Conservation (phyloP, 1,284 basidiomycete genomes). For the Puccinia brachypodii region DNA sequence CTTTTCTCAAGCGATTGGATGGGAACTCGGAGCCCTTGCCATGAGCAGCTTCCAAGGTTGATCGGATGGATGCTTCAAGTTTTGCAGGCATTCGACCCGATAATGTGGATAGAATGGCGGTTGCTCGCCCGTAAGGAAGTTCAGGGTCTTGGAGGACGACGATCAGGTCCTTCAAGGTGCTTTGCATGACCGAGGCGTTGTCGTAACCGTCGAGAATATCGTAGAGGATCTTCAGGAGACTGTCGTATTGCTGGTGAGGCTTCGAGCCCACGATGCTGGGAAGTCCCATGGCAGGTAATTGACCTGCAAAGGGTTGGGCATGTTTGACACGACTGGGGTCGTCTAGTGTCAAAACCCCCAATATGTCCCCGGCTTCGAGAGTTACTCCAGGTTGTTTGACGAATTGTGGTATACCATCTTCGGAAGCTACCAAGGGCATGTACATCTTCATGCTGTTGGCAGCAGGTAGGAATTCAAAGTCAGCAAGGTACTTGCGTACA, state of each 20-base stretch:
- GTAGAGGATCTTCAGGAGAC: slow-evolving; percentile 75
- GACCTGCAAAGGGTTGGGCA: slow-evolving; percentile 95
- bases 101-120: slow-evolving; percentile 80
- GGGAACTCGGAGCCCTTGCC: slow-evolving; percentile 81
- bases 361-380: slow-evolving; percentile 93
- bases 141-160: slow-evolving; percentile 76
- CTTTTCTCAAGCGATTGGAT: slow-evolving; percentile 70
- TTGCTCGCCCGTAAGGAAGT: slow-evolving; percentile 83
- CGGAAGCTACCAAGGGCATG: slow-evolving; percentile 93
- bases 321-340: slow-evolving; percentile 96
- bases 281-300: slow-evolving; percentile 79
- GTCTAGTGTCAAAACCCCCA: slow-evolving; percentile 94
- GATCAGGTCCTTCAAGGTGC: slow-evolving; percentile 78
- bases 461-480: slow-evolving; percentile 63
- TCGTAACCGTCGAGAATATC: slow-evolving; percentile 95
- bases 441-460: slow-evolving; percentile 84
- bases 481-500: not conserved
- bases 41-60: slow-evolving; percentile 73
- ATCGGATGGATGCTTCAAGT: slow-evolving; percentile 82
- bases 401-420: slow-evolving; percentile 92
- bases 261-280: slow-evolving; percentile 86
- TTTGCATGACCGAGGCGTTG: slow-evolving; percentile 81
- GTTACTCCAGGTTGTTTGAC: slow-evolving; percentile 98
- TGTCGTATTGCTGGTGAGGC: slow-evolving; percentile 80
- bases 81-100: slow-evolving; percentile 90